Base-by-base conservation (phyloP, 768 basidiomycete genomes). In the Rhizopogon sp. region DNA sequence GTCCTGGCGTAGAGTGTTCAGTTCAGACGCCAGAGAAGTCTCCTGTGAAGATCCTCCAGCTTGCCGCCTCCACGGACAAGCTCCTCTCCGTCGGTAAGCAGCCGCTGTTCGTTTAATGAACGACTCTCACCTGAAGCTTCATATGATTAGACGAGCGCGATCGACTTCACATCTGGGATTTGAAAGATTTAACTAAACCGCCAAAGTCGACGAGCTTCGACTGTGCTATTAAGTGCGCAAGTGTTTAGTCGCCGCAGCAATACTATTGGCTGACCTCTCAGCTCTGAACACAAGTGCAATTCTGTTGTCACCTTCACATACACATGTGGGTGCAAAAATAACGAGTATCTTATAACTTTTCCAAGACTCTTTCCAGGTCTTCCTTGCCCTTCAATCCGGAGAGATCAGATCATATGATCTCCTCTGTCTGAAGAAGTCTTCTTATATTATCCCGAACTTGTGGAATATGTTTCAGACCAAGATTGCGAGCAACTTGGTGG, bases 361-460 rank as follows among this genome's bases (percentile, higher is more conserved):
- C 0, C 50, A 44, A 29, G 49, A 50, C 7, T 46, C 17, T 10
- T 39, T 9, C 42, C 37, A 81, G 75, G 69, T 74, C 14, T 81
- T 82, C 65, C 58, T 83, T 40, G 79, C 76, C 13, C 64, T 80
- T 16, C 70, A 78, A 53, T 76, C 76, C 51, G 83, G 83, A 31
- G 83, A 85, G 47, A 77, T 92, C 57, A 79, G 80, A 59, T 85
- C 87, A 3, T 93, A 85, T 64, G 92, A 94, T 65, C 61, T 93
- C n/a, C 72, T 80, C 11, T 85, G 88, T 56, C 73, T 82, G 14
- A 74, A 79, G 17, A 76, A 85, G 56, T 89, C 90, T 0, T 75
- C 78, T 10, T 90, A 87, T 61, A 75, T 72, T 16, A 79, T 90
- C 35, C 84, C 85, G 3, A 92, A 93, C 62, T 72, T 87, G 61